Conservation (phyloP, 441 rosid genomes). For the Erodium trifolium region DNA sequence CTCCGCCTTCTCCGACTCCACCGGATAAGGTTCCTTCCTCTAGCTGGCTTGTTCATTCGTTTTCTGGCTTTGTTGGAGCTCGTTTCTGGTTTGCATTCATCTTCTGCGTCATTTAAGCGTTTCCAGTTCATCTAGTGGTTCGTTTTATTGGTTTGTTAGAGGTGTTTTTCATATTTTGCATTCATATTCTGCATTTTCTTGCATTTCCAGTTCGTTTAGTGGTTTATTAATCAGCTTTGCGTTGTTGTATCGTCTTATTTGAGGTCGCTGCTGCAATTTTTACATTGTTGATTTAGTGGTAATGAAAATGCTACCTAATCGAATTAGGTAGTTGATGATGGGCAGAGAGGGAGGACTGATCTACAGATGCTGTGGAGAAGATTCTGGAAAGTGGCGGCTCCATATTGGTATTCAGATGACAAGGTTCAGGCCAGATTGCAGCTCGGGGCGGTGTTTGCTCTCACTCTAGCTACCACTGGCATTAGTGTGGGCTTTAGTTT, state of each 20-base stretch:
- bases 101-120: not conserved
- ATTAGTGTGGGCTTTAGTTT: slow-evolving; percentile 88
- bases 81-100: too few species aligned
- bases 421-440: slow-evolving; percentile 63
- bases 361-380: slow-evolving; percentile 39
- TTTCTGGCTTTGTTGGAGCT: too few species aligned
- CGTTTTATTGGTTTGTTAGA: not conserved
- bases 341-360: slow-evolving; percentile 32
- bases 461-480: slow-evolving; percentile 81
- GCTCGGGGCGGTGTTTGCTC: slow-evolving; percentile 76
- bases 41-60: not conserved
- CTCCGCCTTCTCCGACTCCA: too few species aligned
- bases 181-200: too few species aligned
- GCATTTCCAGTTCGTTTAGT: not conserved
- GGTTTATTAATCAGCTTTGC: too few species aligned
- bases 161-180: too few species aligned
- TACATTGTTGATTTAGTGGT: too few species aligned
- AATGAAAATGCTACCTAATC: not conserved
- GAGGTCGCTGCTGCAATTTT: not conserved
- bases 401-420: slow-evolving; percentile 86
- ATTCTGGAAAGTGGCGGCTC: slow-evolving; percentile 87
- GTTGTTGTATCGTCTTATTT: too few species aligned
- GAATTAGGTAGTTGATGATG: slow-evolving; percentile 13
- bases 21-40: not conserved
- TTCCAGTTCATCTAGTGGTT: not conserved